phyloP scores from a whole-genome alignment of 2,329 filamentous ascomycete species.

The Periconia digitata region DNA sequence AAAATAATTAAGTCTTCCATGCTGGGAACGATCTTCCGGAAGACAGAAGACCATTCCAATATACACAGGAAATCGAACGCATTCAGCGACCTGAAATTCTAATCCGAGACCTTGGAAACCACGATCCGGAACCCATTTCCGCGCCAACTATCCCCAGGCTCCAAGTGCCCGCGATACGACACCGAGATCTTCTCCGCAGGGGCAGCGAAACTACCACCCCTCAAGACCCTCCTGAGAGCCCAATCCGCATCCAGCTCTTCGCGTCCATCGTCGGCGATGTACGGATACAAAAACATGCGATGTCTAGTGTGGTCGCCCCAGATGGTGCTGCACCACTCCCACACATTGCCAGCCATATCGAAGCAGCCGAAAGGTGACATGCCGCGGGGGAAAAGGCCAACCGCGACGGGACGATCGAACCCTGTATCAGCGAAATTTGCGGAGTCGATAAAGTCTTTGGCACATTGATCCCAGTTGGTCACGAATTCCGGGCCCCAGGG shows the following conservation, averaged over 20 bases:
- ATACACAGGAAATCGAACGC: too few relatives aligned
- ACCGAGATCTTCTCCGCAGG: not conserved
- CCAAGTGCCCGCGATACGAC: not conserved
- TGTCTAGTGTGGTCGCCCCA: constrained; percentile 1
- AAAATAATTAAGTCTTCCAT: too few relatives aligned
- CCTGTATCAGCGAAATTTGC: not conserved
- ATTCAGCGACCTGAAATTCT: too few relatives aligned
- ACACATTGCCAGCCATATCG: constrained; percentile 4
- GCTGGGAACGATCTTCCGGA: too few relatives aligned
- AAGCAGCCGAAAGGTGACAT: not conserved
- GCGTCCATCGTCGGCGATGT: not conserved
- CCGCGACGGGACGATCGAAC: not conserved
- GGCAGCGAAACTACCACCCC: not conserved
- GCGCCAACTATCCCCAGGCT: not conserved
- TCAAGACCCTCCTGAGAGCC: not conserved
- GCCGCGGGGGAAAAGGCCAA: not conserved
- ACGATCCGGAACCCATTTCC: constrained; percentile 4
- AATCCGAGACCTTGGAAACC: not conserved
- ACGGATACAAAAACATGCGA: constrained; percentile 1
- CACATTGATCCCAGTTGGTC: too few relatives aligned
- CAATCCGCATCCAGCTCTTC: not conserved
- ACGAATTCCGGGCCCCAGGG: not conserved
- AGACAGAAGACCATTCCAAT: too few relatives aligned
- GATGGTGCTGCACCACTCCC: constrained; percentile 5
- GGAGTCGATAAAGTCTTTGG: too few relatives aligned